Base-by-base conservation (phyloP, 306 rosid genomes). In the Quercus dentata region DNA sequence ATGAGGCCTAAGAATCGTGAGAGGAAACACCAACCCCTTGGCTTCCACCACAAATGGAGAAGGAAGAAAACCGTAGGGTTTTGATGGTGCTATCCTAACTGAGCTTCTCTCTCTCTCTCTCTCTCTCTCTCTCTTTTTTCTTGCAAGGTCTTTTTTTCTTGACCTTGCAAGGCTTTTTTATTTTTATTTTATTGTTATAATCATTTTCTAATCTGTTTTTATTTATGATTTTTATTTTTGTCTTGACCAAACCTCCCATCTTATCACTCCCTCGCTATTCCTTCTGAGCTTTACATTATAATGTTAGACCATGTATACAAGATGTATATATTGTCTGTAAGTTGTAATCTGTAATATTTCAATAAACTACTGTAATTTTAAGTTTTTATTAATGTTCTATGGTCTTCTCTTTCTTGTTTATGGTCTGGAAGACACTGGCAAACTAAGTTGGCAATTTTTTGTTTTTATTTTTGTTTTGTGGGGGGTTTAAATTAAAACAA, bases 111-210 rank as follows among this genome's bases (percentile, higher is more conserved):
- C 0, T 0, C 0, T 1, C 0, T 28, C 0, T 31, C 2, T 15
- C 18, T 15, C 1, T 27, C 46, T 0, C 1, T 25, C 2, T 15
- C 18, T 15, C 1, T 27, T 35, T 0, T 0, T 25, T 1, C 4
- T 46, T 61, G 49, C 8, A 3, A 23, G 4, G 2, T 4, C 12
- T 5, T 76, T 51, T 51, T 90, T 92, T 92, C 95, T 92, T 92
- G 95, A 92, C 86, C 95, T 92, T 92, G 97, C 95, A 92, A 87
- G 97, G 6, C 97, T 90, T 90, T 85, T 55, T 44, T 0, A 0
- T 5, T 30, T 4, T 56, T 77, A 0, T 0, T 0, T 0, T 0
- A 0, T 5, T 1, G 1, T 10, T 1, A 2, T 17, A 0, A 1
- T 3, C 0, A 0, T 0, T 1, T 0, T 55, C 0, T 8, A 2